Base-by-base conservation (phyloP, 2,329 filamentous ascomycete species). In the Endothia cerciana region DNA sequence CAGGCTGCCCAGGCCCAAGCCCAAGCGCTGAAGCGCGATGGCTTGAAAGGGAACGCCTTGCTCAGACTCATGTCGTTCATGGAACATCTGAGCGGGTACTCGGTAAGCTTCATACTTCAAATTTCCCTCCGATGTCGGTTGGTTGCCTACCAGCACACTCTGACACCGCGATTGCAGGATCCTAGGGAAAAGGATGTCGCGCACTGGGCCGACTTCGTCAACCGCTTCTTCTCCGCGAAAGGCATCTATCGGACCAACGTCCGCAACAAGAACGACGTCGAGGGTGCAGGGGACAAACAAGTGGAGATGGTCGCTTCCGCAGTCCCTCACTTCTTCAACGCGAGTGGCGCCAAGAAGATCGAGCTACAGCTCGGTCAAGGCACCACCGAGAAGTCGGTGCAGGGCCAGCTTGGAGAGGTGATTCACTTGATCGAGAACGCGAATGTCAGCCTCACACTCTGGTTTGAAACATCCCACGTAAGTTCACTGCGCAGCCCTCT, bases 261-360 rank as follows among this genome's bases (percentile, higher is more conserved):
- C 11, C 57, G 53, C n/a, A 65, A 68, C 36, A 68, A 68, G 38
- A 47, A 62, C 49, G 63, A 65, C 36, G 41, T 40, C 4, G 66
- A 68, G 56, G 57, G 59, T 51, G 60, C 60, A 17, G 60, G 60
- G 28, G 85, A 90, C 64, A 97, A 96, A 80, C 88, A 91, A 72
- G 97, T 94, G 73, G 94, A 97, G 75, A 93, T 98, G 59, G 87
- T 90, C 2, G 92, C 87, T 66, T 87, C 93, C 3, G 91, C 91
- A 0, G 83, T 99, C 56, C 88, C 94, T 41, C 89, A 94, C 73
- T 98, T 95, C 77, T 97, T 97, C 75, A 88, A 91, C 72, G 94
- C 92, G 0, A 94, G 92, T 68, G 94, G 93, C 7, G 89, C 97
- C 64, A 90, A 87, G 71, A 92, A 89, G 63, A 92, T 98, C 72